phyloP scores from a whole-genome alignment of 129 eudicot genomes.

The Dittrichia graveolens region DNA sequence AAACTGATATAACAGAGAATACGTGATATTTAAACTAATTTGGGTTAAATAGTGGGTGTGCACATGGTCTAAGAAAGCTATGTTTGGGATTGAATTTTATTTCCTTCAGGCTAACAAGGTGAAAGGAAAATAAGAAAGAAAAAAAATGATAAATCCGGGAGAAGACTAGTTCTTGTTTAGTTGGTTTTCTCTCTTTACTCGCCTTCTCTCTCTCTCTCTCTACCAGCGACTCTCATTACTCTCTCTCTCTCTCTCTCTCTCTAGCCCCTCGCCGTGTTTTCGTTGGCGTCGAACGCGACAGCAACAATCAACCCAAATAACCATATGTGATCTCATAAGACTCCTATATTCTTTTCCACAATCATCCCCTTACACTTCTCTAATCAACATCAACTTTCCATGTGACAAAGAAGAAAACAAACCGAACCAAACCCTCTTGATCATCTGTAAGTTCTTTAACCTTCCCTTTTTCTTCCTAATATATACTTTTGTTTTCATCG shows the following conservation, averaged over 20 bases:
- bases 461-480: background rate
- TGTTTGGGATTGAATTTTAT: no score
- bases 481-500: background rate
- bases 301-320: constrained; percentile 22
- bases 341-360: constrained; percentile 5
- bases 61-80: no score
- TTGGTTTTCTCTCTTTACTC: constrained; percentile 19
- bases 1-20: no score
- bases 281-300: constrained; percentile 33
- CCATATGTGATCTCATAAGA: constrained; percentile 17
- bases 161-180: constrained; percentile 24
- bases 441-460: constrained; percentile 28
- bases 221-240: background rate
- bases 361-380: constrained; percentile 1
- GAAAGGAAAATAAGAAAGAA: constrained; percentile 3
- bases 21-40: no score
- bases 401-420: background rate
- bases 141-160: constrained; percentile 22
- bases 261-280: constrained; percentile 35
- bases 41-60: no score
- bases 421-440: constrained; percentile 17
- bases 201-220: constrained; percentile 20
- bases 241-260: constrained; percentile 27
- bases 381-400: constrained; percentile 1
- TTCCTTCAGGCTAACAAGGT: no score